Conservation (phyloP, 192 early-diverging fungal species). For the Dissophora ornata region DNA sequence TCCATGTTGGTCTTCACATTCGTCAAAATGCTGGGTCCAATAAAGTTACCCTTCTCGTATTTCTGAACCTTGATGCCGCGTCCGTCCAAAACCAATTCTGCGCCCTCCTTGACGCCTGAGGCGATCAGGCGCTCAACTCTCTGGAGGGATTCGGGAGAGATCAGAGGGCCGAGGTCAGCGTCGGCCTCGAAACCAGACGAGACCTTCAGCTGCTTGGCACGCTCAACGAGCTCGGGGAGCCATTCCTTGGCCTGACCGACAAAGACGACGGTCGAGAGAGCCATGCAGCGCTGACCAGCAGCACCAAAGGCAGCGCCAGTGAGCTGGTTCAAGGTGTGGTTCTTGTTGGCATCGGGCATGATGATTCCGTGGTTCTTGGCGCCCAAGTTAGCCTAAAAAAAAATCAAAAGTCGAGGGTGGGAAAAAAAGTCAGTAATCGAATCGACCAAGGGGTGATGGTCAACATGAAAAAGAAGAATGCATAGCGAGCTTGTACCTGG, state of each 20-base stretch:
- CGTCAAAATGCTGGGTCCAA: slow-evolving; percentile 90
- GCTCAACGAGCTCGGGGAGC: slow-evolving; percentile 90
- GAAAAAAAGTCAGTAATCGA: background rate
- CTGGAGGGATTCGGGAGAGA: slow-evolving; percentile 79
- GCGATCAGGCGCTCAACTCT: slow-evolving; percentile 84
- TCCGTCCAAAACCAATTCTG: slow-evolving; percentile 87
- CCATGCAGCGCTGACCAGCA: slow-evolving; percentile 99
- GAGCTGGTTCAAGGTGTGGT: slow-evolving; percentile 92
- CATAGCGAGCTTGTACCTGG: slow-evolving; percentile 61
- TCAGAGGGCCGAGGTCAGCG: slow-evolving; percentile 93
- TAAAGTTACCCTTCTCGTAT: slow-evolving; percentile 94
- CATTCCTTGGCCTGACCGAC: slow-evolving; percentile 87
- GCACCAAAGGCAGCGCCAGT: slow-evolving; percentile 96
- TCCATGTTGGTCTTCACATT: slow-evolving; percentile 82
- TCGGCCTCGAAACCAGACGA: slow-evolving; percentile 84
- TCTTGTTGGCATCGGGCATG: slow-evolving; percentile 94
- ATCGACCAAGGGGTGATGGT: background rate
- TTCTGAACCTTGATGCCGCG: slow-evolving; percentile 76
- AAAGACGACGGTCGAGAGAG: slow-evolving; percentile 90
- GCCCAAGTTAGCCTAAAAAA: slow-evolving; percentile 89
- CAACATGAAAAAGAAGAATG: slow-evolving; percentile 4
- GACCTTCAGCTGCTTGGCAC: slow-evolving; percentile 85
- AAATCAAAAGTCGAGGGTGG: background rate
- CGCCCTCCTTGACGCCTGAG: slow-evolving; percentile 88
- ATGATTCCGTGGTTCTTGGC: slow-evolving; percentile 99